These are phyloP conservation scores for Diaporthe caulivora DNA, from an alignment of 2,329 filamentous ascomycete species.

Conservation along the genomic window DNA sequence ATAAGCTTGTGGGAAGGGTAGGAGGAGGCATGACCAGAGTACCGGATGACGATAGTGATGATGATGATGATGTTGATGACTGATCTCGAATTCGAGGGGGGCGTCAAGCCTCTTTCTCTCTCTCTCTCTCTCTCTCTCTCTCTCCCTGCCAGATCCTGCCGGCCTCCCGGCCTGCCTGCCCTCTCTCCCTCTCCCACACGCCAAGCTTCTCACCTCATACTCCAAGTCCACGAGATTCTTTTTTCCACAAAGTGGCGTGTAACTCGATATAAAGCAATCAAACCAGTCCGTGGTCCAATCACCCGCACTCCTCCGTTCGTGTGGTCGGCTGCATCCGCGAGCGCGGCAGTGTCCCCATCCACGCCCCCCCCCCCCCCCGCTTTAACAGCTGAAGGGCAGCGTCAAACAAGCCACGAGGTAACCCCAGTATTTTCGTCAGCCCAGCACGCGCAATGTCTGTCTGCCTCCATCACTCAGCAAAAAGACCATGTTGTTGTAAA, in stretches of 20 bases:
- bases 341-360: background rate
- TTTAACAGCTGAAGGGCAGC: background rate
- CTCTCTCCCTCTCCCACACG: background rate
- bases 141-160: background rate
- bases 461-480: background rate
- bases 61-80: background rate
- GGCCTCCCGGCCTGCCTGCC: constrained; percentile 3
- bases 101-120: background rate
- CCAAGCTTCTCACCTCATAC: constrained; percentile 26
- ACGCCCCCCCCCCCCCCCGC: too few species aligned
- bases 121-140: too few species aligned
- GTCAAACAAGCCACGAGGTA: background rate
- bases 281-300: constrained; percentile 2
- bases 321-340: constrained; percentile 22
- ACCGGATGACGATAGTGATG: background rate
- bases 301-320: constrained; percentile 11
- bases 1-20: background rate
- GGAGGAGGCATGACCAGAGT: background rate
- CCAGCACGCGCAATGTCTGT: background rate
- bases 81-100: background rate
- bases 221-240: constrained; percentile 5
- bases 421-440: background rate
- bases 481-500: too few species aligned
- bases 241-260: constrained; percentile 7
- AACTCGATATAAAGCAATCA: constrained; percentile 16